Evolutionary conservation across 1,284 basidiomycete genomes (phyloP).

Genomic region (Leccinum olivaceoglutinosum): DNA sequence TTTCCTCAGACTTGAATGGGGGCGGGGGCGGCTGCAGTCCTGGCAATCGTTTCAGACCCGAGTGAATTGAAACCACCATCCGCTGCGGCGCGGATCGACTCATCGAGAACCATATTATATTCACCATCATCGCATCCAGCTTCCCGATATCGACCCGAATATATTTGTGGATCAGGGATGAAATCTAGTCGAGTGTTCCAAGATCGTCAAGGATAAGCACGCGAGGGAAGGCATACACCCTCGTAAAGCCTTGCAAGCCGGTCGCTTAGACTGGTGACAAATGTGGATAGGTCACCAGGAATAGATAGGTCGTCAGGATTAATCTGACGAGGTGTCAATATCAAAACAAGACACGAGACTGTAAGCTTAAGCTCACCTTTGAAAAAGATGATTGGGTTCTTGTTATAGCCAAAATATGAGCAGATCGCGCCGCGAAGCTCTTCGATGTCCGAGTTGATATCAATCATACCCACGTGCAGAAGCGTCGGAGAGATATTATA

Average conservation of each 20-base stretch:
- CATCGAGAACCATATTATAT: slow-evolving; percentile 65
- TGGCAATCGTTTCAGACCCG: slow-evolving; percentile 71
- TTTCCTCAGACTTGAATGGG: slow-evolving; percentile 76
- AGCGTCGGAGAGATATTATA: slow-evolving; percentile 66
- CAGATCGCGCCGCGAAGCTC: slow-evolving; percentile 75
- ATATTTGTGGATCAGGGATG: slow-evolving; percentile 61
- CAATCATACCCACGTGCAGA: slow-evolving; percentile 77
- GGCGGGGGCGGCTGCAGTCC: slow-evolving; percentile 69
- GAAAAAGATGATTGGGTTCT: slow-evolving; percentile 60
- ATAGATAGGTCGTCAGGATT: slow-evolving; percentile 67
- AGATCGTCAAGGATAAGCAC: slow-evolving; percentile 1
- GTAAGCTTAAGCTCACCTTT: slow-evolving; percentile 47
- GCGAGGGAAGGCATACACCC: slow-evolving; percentile 40
- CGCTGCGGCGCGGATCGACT: slow-evolving; percentile 73
- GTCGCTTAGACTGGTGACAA: slow-evolving; percentile 60
- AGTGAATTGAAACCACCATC: slow-evolving; percentile 75
- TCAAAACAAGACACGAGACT: slow-evolving; percentile 1
- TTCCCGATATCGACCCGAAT: slow-evolving; percentile 74
- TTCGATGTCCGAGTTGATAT: slow-evolving; percentile 67
- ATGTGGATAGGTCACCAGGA: slow-evolving; percentile 21
- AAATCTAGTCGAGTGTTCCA: slow-evolving; percentile 44
- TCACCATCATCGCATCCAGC: slow-evolving; percentile 56
- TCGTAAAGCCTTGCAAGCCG: slow-evolving; percentile 62
- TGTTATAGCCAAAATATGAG: slow-evolving; percentile 73
- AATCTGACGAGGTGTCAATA: slow-evolving; percentile 39